phyloP scores from a whole-genome alignment of 2,329 filamentous ascomycete genomes.

The Fusarium xylarioides region DNA sequence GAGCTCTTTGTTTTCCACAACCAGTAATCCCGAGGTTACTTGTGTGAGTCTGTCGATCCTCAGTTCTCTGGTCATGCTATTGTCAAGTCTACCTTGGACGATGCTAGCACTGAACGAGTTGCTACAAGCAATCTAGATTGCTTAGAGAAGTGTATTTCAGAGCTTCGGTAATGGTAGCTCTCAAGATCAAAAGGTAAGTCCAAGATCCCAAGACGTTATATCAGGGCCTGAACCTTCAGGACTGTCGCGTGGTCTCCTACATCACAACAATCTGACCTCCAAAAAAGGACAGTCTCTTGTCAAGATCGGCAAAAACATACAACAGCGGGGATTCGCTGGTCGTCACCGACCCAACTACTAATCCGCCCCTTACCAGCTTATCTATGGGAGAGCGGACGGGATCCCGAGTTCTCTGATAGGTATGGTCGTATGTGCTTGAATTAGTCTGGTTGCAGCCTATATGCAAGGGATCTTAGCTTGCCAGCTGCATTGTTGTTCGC shows the following conservation, averaged over 20 bases:
- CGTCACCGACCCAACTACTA: neutral
- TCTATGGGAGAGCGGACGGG: neutral
- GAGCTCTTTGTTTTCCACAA: no score
- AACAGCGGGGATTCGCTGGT: neutral
- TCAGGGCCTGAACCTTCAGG: no score
- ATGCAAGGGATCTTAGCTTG: rapidly evolving
- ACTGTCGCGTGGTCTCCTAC: rapidly evolving
- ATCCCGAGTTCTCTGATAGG: neutral
- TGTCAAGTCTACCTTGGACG: neutral
- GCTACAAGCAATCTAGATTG: neutral
- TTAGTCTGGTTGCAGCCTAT: rapidly evolving
- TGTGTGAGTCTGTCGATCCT: neutral
- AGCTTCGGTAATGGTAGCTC: neutral
- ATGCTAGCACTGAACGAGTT: no score
- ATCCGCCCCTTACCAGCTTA: neutral
- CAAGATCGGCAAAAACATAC: neutral
- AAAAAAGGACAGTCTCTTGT: neutral
- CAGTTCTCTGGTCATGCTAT: neutral
- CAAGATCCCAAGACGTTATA: rapidly evolving
- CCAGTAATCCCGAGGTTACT: neutral
- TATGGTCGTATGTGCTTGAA: neutral
- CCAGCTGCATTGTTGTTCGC: no score
- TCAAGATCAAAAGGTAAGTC: rapidly evolving
- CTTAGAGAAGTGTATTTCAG: rapidly evolving
- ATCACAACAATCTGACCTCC: neutral